Conservation (phyloP, 2,329 filamentous ascomycete genomes). For the Penicillium frequentans region DNA sequence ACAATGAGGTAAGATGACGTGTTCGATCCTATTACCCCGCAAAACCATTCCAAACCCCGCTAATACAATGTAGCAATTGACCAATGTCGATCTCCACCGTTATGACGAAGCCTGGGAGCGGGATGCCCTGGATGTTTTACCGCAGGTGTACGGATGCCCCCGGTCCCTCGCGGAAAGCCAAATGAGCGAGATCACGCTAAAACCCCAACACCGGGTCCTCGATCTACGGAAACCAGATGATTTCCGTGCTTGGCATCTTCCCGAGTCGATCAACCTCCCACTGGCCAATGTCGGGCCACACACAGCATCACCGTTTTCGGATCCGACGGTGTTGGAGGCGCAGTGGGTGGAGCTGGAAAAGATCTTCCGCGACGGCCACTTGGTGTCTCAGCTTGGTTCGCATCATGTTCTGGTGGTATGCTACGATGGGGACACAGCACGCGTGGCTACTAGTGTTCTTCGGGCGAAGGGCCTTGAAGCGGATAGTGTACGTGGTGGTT, state of each 20-base stretch:
- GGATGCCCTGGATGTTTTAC: conserved; percentile 41
- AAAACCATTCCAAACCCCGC: not conserved
- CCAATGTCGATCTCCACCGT: conserved; percentile 53
- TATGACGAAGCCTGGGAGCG: conserved; percentile 59
- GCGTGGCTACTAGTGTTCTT: conserved; percentile 56
- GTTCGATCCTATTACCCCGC: conserved; percentile 4
- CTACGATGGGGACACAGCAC: conserved; percentile 56
- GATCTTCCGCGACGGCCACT: conserved; percentile 36
- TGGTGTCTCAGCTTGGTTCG: conserved; percentile 22
- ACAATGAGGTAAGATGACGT: conserved; percentile 41
- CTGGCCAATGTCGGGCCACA: conserved; percentile 36
- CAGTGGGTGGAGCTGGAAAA: conserved; percentile 52
- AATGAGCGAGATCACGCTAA: conserved; percentile 24
- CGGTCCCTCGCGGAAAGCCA: conserved; percentile 18
- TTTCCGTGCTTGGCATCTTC: conserved; percentile 46
- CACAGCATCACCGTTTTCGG: conserved; percentile 48
- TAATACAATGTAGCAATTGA: conserved; percentile 41
- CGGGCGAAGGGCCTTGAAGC: conserved; percentile 52
- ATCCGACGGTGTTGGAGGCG: conserved; percentile 43
- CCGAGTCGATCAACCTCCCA: conserved; percentile 48
- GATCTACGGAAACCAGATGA: conserved; percentile 48
- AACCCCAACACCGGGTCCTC: conserved; percentile 39
- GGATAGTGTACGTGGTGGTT: conserved; percentile 49
- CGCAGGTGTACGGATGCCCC: conserved; percentile 36
- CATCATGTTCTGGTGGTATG: conserved; percentile 51